Evolutionary conservation across 495 filamentous ascomycete genomes (phyloP).

Genomic region (Chaetomium fimeti): DNA sequence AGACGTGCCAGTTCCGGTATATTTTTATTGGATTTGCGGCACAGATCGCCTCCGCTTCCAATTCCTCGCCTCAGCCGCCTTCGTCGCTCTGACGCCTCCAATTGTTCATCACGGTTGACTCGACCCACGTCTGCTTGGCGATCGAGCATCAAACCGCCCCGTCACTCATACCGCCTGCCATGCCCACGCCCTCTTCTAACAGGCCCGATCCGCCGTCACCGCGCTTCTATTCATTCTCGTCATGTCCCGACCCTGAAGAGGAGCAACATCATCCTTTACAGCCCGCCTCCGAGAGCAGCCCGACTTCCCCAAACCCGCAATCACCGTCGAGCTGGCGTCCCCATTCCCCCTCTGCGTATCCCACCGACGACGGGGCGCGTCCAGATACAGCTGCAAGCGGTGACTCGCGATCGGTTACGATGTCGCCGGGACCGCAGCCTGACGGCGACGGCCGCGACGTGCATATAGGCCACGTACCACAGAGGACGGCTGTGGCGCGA

Average conservation of each 20-base stretch:
- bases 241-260: slow-evolving; percentile 47
- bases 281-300: slow-evolving; percentile 16
- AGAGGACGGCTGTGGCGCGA: slow-evolving; percentile 11
- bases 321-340: slow-evolving; percentile 31
- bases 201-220: slow-evolving; percentile 41
- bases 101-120: not conserved
- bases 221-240: slow-evolving; percentile 42
- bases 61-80: not conserved
- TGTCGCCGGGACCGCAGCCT: slow-evolving; percentile 40
- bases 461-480: slow-evolving; percentile 28
- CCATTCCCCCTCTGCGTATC: slow-evolving; percentile 14
- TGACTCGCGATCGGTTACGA: slow-evolving; percentile 38
- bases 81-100: not conserved
- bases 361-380: slow-evolving; percentile 19
- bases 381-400: slow-evolving; percentile 28
- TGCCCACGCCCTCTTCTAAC: slow-evolving; percentile 55
- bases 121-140: not conserved
- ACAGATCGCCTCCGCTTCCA: not conserved
- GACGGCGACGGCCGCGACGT: slow-evolving; percentile 31
- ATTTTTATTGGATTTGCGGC: not conserved
- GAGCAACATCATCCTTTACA: slow-evolving; percentile 9
- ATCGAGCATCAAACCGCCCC: slow-evolving; percentile 1
- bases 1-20: not conserved
- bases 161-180: slow-evolving; percentile 25
- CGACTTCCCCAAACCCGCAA: slow-evolving; percentile 14